These are phyloP conservation scores for Artomyces pyxidatus DNA, from an alignment of 768 basidiomycete species.

Conservation along the genomic window DNA sequence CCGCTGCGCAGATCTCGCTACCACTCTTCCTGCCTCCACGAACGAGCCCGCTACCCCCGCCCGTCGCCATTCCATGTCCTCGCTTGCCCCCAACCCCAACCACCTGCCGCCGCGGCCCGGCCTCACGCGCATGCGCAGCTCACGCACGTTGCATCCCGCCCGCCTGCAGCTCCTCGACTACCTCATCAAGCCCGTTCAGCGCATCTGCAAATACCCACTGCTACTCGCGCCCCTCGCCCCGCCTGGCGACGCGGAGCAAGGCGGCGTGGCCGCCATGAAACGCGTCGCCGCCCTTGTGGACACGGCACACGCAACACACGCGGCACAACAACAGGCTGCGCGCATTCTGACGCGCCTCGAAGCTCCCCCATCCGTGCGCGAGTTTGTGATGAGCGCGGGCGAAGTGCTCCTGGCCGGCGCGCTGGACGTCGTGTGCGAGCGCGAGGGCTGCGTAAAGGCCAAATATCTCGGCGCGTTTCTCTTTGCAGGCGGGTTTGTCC, in stretches of 20 bases:
- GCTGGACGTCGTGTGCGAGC: slow-evolving; percentile 78
- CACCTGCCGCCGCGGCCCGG: not conserved
- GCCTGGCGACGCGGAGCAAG: not conserved
- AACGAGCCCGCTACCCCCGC: not conserved
- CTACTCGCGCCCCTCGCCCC: slow-evolving; percentile 63
- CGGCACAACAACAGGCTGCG: slow-evolving; percentile 7
- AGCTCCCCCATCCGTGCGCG: slow-evolving; percentile 29
- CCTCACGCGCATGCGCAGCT: slow-evolving; percentile 4
- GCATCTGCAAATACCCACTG: slow-evolving; percentile 92
- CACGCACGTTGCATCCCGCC: slow-evolving; percentile 12
- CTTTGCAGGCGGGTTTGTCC: slow-evolving; percentile 76
- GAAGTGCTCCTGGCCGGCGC: slow-evolving; percentile 76
- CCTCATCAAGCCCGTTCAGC: slow-evolving; percentile 94
- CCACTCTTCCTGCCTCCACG: not conserved
- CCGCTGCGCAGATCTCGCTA: slow-evolving; percentile 53
- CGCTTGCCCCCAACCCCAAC: not conserved
- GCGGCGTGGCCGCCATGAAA: slow-evolving; percentile 7
- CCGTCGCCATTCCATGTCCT: not conserved
- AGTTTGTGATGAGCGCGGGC: slow-evolving; percentile 71
- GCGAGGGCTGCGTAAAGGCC: slow-evolving; percentile 46
- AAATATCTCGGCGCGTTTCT: slow-evolving; percentile 90
- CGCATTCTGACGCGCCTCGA: slow-evolving; percentile 27
- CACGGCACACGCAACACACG: slow-evolving; percentile 9
- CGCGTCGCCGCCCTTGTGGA: slow-evolving; percentile 14
- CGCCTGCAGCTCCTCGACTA: slow-evolving; percentile 74